These are phyloP conservation scores for Paramecium tetraurelia DNA, from an alignment of 73 alveolate genomes.

Conservation along the genomic window DNA sequence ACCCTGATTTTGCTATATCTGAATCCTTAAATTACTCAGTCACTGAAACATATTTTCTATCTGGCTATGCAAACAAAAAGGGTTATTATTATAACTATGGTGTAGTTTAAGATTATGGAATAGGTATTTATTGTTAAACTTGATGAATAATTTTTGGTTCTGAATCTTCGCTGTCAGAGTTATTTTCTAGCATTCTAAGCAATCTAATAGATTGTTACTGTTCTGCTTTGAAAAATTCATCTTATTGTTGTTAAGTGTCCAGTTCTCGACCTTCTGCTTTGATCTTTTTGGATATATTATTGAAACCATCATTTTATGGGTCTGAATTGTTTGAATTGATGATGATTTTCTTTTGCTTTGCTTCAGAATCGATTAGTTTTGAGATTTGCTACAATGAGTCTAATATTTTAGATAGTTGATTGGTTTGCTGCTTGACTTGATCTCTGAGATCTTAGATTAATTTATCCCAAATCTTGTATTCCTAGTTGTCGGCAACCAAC, in stretches of 20 bases:
- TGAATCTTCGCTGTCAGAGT: background rate
- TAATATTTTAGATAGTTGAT: background rate
- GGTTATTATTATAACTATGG: background rate
- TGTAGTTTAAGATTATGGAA: background rate
- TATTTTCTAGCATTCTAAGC: background rate
- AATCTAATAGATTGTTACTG: background rate
- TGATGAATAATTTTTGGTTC: background rate
- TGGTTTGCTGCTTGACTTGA: background rate
- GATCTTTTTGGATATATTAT: background rate
- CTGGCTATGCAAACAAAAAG: background rate
- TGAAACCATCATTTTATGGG: background rate
- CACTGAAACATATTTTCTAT: background rate
- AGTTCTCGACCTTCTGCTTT: background rate
- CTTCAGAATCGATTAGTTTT: background rate
- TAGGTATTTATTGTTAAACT: background rate
- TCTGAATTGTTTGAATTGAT: background rate
- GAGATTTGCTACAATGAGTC: background rate
- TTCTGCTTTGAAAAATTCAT: background rate
- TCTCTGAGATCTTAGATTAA: background rate
- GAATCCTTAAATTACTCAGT: background rate
- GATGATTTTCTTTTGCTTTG: background rate
- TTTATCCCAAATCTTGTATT: background rate
- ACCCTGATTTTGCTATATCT: background rate
- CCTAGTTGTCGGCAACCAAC: background rate
- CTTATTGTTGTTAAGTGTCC: background rate